Conservation (phyloP, 1,284 basidiomycete species). For the Trichosporon sp. region DNA sequence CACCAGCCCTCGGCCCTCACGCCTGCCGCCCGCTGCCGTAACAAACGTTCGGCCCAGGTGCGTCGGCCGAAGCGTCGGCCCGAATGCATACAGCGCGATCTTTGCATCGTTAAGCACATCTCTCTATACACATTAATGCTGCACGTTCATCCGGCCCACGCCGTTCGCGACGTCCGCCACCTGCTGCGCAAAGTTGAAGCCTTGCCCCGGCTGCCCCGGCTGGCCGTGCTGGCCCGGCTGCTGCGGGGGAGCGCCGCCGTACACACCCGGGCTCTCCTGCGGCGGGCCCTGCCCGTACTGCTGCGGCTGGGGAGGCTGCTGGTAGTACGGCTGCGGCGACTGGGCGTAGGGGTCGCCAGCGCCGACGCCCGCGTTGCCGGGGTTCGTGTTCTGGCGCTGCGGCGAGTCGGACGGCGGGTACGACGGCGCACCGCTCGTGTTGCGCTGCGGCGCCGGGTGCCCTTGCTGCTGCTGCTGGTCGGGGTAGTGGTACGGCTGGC, state of each 20-base stretch:
- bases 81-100: neutral
- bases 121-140: conserved; percentile 14
- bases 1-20: neutral
- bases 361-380: conserved; percentile 38
- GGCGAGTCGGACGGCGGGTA: conserved; percentile 25
- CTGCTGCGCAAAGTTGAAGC: conserved; percentile 2
- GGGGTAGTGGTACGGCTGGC: conserved; percentile 18
- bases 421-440: conserved; percentile 22
- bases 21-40: neutral
- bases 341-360: conserved; percentile 18
- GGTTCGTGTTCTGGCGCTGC: conserved; percentile 28
- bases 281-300: conserved; percentile 15
- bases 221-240: neutral
- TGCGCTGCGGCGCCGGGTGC: neutral
- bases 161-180: conserved; percentile 32
- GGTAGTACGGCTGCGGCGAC: conserved; percentile 1
- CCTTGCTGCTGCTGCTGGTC: conserved; percentile 19
- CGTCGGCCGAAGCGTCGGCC: neutral
- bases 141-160: conserved; percentile 39
- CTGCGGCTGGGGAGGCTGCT: conserved; percentile 17
- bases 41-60: neutral
- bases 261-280: neutral
- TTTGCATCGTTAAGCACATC: neutral
- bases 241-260: neutral
- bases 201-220: conserved; percentile 3